Base-by-base conservation (phyloP, 148 eudicot species). In the Tetragonia tetragonoides region DNA sequence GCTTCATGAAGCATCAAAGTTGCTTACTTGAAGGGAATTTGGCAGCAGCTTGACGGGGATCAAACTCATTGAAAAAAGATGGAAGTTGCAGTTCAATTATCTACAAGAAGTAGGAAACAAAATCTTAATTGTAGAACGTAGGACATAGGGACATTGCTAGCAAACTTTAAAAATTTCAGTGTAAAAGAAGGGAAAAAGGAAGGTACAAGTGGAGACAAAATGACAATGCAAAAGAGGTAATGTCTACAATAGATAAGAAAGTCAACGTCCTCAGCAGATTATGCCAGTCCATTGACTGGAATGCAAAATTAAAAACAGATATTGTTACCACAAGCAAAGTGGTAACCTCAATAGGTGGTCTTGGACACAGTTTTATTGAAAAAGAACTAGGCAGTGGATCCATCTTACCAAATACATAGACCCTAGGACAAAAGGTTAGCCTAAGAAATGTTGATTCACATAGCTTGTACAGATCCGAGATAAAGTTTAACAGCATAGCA, bases 41-140 rank as follows among this genome's bases (percentile, higher is more conserved):
- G 62, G 99, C 94, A 74, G 99, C 99, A 54, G 91, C 97, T 66
- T 96, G 85, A 73, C 94, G 96, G 14, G 99, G 96, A 87, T 95
- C 99, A 86, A 92, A 91, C 77, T 87, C 93, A 86, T 87, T 77
- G 79, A 94, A 92, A 85, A 92, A 92, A 76, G 98, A 92, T 42
- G 98, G 98, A 85, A 94, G 97, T 70, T 90, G 99, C 78, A 95
- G 77, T 82, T 93, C 96, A 71, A 95, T 71, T 82, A 95, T 79
- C 99, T 95, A 88, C 74, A 83, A 54, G 18, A 57, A 41, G 59
- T 68, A 75, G 37, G 76, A 57, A 60, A 66, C 47, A 39, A 41
- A 3, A 34, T 34, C 23, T 64, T 39, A 71, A 62, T 62, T 21
- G 9, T 64, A 68, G 38, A 28, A 28, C 34, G n/a, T 28, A 72